Percentiles rank a stretch among this genome's conserved stretches.
phyloP scores from a whole-genome alignment of 345 rosid genomes.

The Salix exigua region DNA sequence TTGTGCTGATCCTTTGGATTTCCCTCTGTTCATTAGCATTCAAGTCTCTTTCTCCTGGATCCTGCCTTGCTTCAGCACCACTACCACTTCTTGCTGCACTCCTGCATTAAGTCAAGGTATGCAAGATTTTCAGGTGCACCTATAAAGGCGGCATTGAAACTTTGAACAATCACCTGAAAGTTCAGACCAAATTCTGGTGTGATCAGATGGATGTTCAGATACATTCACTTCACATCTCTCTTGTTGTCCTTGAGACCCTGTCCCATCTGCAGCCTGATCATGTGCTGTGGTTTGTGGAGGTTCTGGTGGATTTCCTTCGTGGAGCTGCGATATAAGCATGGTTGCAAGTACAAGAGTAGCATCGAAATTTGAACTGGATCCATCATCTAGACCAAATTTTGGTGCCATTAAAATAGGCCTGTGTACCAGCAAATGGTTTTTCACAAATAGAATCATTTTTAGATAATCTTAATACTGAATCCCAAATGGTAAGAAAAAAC shows the following conservation, averaged over 20 bases:
- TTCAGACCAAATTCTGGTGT: constrained; percentile 90
- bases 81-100: constrained; percentile 61
- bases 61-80: constrained; percentile 59
- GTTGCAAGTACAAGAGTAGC: constrained; percentile 85
- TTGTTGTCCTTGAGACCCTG: constrained; percentile 41
- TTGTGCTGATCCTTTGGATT: constrained; percentile 53
- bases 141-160: constrained; percentile 3
- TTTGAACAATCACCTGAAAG: constrained; percentile 56
- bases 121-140: constrained; percentile 14
- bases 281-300: constrained; percentile 34
- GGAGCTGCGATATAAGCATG: constrained; percentile 82
- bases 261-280: constrained; percentile 36
- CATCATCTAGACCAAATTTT: constrained; percentile 73
- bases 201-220: constrained; percentile 69
- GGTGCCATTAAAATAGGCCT: constrained; percentile 96
- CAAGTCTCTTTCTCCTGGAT: constrained; percentile 42
- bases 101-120: constrained; percentile 38
- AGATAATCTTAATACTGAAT: not conserved
- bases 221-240: constrained; percentile 46
- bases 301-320: constrained; percentile 53
- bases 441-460: not conserved
- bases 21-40: constrained; percentile 41
- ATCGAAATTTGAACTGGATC: constrained; percentile 66
- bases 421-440: constrained; percentile 19
- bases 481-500: not conserved